Conservation (phyloP, 148 eudicot genomes). For the Dianthus caryophyllus region DNA sequence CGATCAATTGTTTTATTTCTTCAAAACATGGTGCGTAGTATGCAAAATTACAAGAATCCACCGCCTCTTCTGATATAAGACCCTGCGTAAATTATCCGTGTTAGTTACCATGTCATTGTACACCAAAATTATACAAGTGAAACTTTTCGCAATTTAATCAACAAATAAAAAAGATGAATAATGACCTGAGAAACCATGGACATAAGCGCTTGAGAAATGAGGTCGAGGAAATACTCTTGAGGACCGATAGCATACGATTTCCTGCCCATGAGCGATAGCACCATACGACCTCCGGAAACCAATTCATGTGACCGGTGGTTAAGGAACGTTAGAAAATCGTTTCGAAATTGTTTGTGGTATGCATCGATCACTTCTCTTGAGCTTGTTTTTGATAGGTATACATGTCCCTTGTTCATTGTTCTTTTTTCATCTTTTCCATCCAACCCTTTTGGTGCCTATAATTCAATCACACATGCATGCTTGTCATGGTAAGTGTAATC, state of each 20-base stretch:
- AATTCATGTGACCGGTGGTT: conserved; percentile 54
- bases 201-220: conserved; percentile 47
- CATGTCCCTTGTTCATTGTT: conserved; percentile 46
- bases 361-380: conserved; percentile 38
- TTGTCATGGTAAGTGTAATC: no score
- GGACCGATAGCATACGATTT: conserved; percentile 22
- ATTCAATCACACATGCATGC: background rate
- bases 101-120: no score
- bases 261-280: conserved; percentile 52
- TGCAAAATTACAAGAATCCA: conserved; percentile 62
- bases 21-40: conserved; percentile 52
- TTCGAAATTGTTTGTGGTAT: conserved; percentile 40
- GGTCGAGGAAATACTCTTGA: conserved; percentile 34
- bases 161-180: no score
- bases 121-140: no score
- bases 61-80: conserved; percentile 48
- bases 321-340: conserved; percentile 46
- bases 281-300: conserved; percentile 56
- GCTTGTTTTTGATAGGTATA: conserved; percentile 52
- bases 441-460: conserved; percentile 41
- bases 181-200: conserved; percentile 57
- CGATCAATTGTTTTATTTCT: conserved; percentile 39
- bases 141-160: no score
- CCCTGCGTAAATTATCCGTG: no score
- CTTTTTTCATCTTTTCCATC: conserved; percentile 18